Base-by-base conservation (phyloP, 441 rosid species). In the Erysimum cheiri region DNA sequence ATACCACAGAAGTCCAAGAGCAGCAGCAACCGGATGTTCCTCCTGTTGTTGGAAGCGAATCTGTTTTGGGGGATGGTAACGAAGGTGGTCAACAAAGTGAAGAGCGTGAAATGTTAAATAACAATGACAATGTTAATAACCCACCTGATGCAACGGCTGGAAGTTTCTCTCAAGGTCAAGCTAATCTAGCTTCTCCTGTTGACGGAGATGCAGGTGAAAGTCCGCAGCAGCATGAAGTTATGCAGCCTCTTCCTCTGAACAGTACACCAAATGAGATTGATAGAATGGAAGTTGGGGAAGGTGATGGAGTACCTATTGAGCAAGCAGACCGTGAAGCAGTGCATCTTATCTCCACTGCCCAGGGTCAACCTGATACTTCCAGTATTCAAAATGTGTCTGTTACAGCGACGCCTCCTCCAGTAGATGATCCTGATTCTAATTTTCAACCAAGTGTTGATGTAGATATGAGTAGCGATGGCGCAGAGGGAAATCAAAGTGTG, bases 251-350 rank as follows among this genome's bases (percentile, higher is more conserved):
- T 71, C 87, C 92, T 69, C 40, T 80, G 79, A 76, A 78, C 74
- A 77, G 77, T 77, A 75, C 89, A 59, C 82, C 85, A 33, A 79
- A 82, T 84, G 87, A 77, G 70, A 81, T 67, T 75, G 97, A 92
- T 62, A 77, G 72, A 78, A 89, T 90, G 97, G 99, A 92, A 69
- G 82, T 86, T 70, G 93, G 80, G 74, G 90, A 88, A 33, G 85
- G 88, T 69, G 83, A 84, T 76, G 81, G 73, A 32, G 60, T 73
- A 67, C 78, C 82, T 32, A 70, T 60, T 73, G 84, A 74, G 73
- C 89, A 80, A 77, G 78, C 60, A 54, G 87, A 59, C 73, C 55
- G 77, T 4, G 76, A 78, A 40, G 77, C 79, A 4, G 88, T 80
- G 68, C 75, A 67, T 80, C 81, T 78, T 50, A 75, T 77, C 78